Evolutionary conservation across 2,329 filamentous ascomycete species (phyloP).

Genomic region (Pezizomycotina sp.): DNA sequence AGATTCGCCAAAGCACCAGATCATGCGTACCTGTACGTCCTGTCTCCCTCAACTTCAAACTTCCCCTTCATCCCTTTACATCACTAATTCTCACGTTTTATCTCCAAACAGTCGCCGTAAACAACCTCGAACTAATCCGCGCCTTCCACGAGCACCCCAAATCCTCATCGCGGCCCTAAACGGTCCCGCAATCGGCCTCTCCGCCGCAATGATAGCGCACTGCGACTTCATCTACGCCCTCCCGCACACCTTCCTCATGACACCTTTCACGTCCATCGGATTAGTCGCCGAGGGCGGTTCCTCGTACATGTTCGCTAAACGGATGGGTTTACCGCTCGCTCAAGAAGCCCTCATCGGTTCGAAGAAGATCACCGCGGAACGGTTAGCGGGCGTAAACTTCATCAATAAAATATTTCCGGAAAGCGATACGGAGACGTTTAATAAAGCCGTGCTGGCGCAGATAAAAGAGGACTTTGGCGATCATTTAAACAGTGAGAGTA

Average conservation of each 20-base stretch:
- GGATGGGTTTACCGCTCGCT: conserved; percentile 64
- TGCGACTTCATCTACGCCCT: conserved; percentile 79
- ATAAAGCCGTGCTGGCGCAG: conserved; percentile 55
- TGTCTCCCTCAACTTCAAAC: too few relatives aligned
- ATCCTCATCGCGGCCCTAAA: conserved; percentile 84
- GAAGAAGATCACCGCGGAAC: conserved; percentile 53
- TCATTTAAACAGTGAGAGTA: conserved; percentile 62
- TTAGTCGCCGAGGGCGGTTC: conserved; percentile 80
- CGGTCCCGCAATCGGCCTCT: conserved; percentile 76
- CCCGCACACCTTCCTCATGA: conserved; percentile 50
- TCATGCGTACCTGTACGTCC: conserved; percentile 13
- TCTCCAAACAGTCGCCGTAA: conserved; percentile 46
- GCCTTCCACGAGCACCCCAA: conserved; percentile 90
- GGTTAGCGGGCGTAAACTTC: conserved; percentile 61
- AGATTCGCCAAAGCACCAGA: conserved; percentile 12
- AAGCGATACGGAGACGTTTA: conserved; percentile 51
- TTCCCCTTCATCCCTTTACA: too few relatives aligned
- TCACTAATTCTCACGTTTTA: not conserved
- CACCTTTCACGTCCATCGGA: conserved; percentile 77
- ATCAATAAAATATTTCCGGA: conserved; percentile 66
- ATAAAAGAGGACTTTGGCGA: conserved; percentile 63
- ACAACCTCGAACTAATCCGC: conserved; percentile 78
- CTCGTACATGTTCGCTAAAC: conserved; percentile 57
- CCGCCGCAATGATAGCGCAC: conserved; percentile 64
- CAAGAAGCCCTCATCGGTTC: conserved; percentile 92